phyloP scores from a whole-genome alignment of 768 basidiomycete species.

The Aureoboletus auriporus region DNA sequence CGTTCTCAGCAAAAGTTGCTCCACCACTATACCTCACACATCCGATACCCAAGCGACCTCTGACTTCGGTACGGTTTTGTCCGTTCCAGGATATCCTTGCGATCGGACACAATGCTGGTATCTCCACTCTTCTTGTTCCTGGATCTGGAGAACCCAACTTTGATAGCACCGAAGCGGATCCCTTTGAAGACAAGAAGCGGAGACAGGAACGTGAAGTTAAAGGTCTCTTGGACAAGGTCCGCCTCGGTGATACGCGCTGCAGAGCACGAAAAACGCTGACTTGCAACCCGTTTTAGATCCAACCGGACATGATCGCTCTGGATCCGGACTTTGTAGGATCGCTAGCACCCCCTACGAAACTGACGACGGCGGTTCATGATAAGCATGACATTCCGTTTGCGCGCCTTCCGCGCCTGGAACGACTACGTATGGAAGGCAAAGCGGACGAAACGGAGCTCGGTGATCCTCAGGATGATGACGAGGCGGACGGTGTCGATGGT shows the following conservation, averaged over 20 bases:
- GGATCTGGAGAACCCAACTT: constrained; percentile 94
- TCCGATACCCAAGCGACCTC: constrained; percentile 73
- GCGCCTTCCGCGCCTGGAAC: constrained; percentile 72
- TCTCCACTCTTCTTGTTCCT: constrained; percentile 86
- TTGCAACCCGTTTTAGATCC: constrained; percentile 49
- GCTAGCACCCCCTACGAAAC: constrained; percentile 56
- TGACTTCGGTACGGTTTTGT: constrained; percentile 74
- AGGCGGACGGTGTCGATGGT: constrained; percentile 34
- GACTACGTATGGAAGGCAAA: constrained; percentile 58
- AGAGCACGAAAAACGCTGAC: neutral
- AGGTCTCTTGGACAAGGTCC: constrained; percentile 82
- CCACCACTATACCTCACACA: constrained; percentile 91
- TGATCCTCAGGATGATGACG: constrained; percentile 27
- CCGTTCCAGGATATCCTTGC: constrained; percentile 87
- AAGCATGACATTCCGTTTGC: constrained; percentile 55
- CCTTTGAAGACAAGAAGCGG: constrained; percentile 81
- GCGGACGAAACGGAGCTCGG: constrained; percentile 62
- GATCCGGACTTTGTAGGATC: constrained; percentile 75
- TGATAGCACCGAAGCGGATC: constrained; percentile 90
- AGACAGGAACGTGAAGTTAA: constrained; percentile 90
- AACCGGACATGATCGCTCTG: constrained; percentile 87
- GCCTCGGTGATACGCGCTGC: neutral
- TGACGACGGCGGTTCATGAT: constrained; percentile 49
- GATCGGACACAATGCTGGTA: constrained; percentile 71
- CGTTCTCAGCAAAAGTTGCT: constrained; percentile 42